phyloP scores from a whole-genome alignment of 2,329 filamentous ascomycete species.

The Colletotrichum salicis region DNA sequence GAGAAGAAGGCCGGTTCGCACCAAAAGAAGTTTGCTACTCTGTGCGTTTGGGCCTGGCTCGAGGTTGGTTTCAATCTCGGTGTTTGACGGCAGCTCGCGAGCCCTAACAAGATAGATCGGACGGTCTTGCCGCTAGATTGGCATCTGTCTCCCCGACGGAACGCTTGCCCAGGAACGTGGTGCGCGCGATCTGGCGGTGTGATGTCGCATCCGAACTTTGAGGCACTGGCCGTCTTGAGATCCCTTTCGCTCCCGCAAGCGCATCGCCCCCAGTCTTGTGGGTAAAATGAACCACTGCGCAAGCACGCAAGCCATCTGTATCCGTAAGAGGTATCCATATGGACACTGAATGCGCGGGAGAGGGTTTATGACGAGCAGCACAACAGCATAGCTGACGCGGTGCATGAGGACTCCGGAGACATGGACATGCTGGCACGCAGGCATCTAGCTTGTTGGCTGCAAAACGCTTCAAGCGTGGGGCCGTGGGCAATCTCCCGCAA shows the following conservation, averaged over 20 bases:
- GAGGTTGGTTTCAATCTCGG: conserved; percentile 33
- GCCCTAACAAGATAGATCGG: conserved; percentile 25
- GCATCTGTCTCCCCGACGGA: conserved; percentile 5
- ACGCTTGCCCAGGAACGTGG: conserved; percentile 10
- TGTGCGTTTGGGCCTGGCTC: conserved; percentile 27
- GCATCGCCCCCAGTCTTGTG: not conserved
- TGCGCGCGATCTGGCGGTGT: conserved; percentile 25
- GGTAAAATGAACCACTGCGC: not conserved
- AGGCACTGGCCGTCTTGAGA: conserved; percentile 8
- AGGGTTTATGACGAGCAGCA: not conserved
- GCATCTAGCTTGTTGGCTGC: conserved; percentile 17
- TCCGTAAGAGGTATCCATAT: not conserved
- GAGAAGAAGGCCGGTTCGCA: conserved; percentile 12
- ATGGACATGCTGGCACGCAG: conserved; percentile 1
- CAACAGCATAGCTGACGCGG: conserved; percentile 2
- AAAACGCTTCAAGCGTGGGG: not conserved
- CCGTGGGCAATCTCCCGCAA: not conserved
- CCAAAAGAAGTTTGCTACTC: conserved; percentile 23
- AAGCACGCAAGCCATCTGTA: not conserved
- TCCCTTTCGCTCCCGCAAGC: not conserved
- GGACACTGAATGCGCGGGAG: conserved; percentile 1
- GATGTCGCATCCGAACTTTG: conserved; percentile 11
- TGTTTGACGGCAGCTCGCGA: conserved; percentile 27
- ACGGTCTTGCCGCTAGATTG: conserved; percentile 23
- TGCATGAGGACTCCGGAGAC: conserved; percentile 8